phyloP scores from a whole-genome alignment of 495 filamentous ascomycete species.

The Oleoguttula mirabilis region DNA sequence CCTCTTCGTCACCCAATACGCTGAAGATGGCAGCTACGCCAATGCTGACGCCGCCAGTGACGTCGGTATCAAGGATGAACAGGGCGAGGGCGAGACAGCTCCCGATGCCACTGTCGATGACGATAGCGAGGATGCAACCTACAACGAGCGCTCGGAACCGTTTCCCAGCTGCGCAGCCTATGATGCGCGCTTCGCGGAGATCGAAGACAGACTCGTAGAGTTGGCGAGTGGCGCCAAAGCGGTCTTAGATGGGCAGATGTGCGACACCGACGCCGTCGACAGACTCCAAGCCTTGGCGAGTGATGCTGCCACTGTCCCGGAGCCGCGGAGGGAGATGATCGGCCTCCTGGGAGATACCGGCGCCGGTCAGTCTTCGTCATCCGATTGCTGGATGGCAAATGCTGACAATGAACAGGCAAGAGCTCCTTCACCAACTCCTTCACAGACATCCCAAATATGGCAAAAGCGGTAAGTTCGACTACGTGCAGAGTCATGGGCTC shows the following conservation, averaged over 20 bases:
- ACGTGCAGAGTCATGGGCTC: too few species aligned
- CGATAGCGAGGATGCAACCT: conserved; percentile 1
- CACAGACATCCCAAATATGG: conserved; percentile 9
- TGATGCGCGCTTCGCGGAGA: not conserved
- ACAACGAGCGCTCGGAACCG: conserved; percentile 1
- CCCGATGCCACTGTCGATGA: not conserved
- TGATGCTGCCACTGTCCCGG: not conserved
- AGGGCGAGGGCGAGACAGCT: not conserved
- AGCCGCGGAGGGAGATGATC: conserved; percentile 3
- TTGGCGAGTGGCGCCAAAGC: not conserved
- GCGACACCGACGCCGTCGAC: not conserved
- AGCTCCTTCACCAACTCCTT: conserved; percentile 9
- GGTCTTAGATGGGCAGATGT: not conserved
- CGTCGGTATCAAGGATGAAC: conserved; percentile 2
- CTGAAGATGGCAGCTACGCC: too few species aligned
- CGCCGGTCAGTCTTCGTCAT: not conserved
- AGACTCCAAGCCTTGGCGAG: not conserved
- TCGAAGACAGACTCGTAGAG: not conserved
- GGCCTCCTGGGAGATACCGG: conserved; percentile 10
- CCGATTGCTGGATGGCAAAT: not conserved
- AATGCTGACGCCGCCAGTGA: too few species aligned
- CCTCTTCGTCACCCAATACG: too few species aligned
- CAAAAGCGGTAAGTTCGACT: conserved; percentile 14
- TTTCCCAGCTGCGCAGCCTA: conserved; percentile 9
- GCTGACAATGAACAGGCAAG: conserved; percentile 6